Evolutionary conservation across 2,329 filamentous ascomycete genomes (phyloP).

Genomic region (Zelopaecilomyces penicillatus): DNA sequence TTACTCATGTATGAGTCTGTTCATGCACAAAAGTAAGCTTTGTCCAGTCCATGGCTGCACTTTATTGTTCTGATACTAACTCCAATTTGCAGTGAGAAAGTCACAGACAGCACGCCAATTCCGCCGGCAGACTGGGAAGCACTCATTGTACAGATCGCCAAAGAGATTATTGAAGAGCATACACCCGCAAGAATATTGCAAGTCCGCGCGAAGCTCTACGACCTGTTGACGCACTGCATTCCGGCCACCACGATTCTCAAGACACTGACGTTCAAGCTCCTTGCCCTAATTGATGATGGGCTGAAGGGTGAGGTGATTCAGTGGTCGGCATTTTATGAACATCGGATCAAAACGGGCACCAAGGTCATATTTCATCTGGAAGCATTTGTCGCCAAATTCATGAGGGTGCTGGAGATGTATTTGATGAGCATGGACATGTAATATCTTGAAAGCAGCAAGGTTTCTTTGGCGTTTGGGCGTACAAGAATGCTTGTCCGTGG

Average conservation of each 20-base stretch:
- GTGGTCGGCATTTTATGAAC: slow-evolving; percentile 97
- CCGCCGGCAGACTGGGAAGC: slow-evolving; percentile 97
- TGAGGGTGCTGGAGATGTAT: slow-evolving; percentile 90
- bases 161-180: slow-evolving; percentile 87
- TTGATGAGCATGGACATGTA: slow-evolving; percentile 76
- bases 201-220: slow-evolving; percentile 91
- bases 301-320: slow-evolving; percentile 88
- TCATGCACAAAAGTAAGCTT: slow-evolving; percentile 83
- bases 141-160: slow-evolving; percentile 79
- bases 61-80: slow-evolving; percentile 19
- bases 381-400: slow-evolving; percentile 97
- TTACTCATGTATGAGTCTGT: slow-evolving; percentile 96
- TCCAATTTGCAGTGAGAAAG: slow-evolving; percentile 60
- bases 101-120: slow-evolving; percentile 79
- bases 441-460: slow-evolving; percentile 10
- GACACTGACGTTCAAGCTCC: slow-evolving; percentile 87
- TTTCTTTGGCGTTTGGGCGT: slow-evolving; percentile 2
- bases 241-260: slow-evolving; percentile 90
- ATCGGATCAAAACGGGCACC: slow-evolving; percentile 80
- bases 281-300: slow-evolving; percentile 77
- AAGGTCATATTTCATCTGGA: slow-evolving; percentile 98
- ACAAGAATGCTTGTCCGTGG: neutral
- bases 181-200: slow-evolving; percentile 82
- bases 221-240: slow-evolving; percentile 94
- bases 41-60: neutral